phyloP scores from a whole-genome alignment of 2,329 filamentous ascomycete genomes.

The Ascochyta clinopodiicola region DNA sequence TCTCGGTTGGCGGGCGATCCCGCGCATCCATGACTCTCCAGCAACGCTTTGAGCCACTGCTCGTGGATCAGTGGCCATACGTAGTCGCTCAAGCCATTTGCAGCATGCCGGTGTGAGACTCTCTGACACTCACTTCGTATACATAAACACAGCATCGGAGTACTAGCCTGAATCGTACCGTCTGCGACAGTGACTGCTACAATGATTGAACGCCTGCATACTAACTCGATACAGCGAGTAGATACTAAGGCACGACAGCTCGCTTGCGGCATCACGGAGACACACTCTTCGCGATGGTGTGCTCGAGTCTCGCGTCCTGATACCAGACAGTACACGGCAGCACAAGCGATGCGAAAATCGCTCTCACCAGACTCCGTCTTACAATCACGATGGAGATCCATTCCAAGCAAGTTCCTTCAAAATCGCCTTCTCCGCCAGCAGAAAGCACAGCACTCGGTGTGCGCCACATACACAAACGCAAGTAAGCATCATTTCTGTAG shows the following conservation, averaged over 20 bases:
- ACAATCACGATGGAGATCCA: not conserved
- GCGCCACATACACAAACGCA: not conserved
- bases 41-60: not conserved
- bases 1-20: slow-evolving; percentile 3
- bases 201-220: not conserved
- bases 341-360: not conserved
- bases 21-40: not conserved
- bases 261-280: slow-evolving; percentile 5
- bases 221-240: slow-evolving; percentile 8
- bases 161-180: not conserved
- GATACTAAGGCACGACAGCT: slow-evolving; percentile 3
- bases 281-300: not conserved
- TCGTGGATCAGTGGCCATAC: not conserved
- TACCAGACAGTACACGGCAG: slow-evolving; percentile 9
- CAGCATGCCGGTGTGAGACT: slow-evolving; percentile 5
- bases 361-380: not conserved
- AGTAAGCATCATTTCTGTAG: not conserved
- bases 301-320: not conserved
- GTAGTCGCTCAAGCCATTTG: not conserved
- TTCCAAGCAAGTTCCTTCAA: not conserved
- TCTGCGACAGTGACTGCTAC: not conserved
- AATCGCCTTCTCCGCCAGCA: not conserved
- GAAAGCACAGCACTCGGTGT: not conserved
- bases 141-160: slow-evolving; percentile 6
- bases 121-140: not conserved